A percentile compares a stretch with the other conserved stretches of the same genome.
These are phyloP conservation scores for Aphanomyces stellatus DNA, from an alignment of 352 stramenopile species.

Conservation along the genomic window DNA sequence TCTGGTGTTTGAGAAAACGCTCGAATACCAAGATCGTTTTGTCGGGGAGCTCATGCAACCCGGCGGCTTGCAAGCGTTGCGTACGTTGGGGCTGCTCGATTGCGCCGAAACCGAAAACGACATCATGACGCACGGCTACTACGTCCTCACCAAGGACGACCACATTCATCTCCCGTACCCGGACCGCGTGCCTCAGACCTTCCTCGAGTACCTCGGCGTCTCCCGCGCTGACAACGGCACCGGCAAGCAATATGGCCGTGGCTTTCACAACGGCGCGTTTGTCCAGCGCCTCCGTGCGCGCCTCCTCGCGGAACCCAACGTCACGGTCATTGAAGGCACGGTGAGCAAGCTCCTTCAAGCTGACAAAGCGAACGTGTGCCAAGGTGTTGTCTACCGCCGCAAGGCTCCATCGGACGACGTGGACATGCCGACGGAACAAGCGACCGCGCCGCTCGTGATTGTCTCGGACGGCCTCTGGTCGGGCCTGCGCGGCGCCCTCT, in stretches of 20 bases:
- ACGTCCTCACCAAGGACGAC: conserved; percentile 16
- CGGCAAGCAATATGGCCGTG: conserved; percentile 23
- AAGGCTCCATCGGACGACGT: conserved; percentile 9
- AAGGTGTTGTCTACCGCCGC: conserved; percentile 10
- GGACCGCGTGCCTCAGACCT: conserved; percentile 25
- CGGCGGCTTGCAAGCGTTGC: conserved; percentile 30
- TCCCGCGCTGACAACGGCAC: conserved; percentile 8
- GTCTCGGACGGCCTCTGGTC: conserved; percentile 36
- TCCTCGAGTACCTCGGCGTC: conserved; percentile 27
- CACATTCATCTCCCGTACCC: conserved; percentile 31
- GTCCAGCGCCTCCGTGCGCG: conserved; percentile 27
- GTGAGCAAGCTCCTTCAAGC: conserved; percentile 21
- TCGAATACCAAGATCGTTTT: conserved; percentile 33
- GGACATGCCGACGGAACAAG: conserved; percentile 9
- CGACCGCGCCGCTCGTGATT: conserved; percentile 28
- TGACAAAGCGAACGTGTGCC: conserved; percentile 8
- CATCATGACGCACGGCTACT: conserved; percentile 31
- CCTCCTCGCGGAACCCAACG: conserved; percentile 26
- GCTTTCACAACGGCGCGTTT: conserved; percentile 37
- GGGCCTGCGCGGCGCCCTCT: conserved; percentile 19
- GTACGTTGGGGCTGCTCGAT: conserved; percentile 27
- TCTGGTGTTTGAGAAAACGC: conserved; percentile 18
- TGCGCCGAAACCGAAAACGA: conserved; percentile 27
- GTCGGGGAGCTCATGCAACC: conserved; percentile 44
- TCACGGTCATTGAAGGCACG: conserved; percentile 27